phyloP scores from a whole-genome alignment of 2,329 filamentous ascomycete genomes.

The Cladorrhinum sp. region DNA sequence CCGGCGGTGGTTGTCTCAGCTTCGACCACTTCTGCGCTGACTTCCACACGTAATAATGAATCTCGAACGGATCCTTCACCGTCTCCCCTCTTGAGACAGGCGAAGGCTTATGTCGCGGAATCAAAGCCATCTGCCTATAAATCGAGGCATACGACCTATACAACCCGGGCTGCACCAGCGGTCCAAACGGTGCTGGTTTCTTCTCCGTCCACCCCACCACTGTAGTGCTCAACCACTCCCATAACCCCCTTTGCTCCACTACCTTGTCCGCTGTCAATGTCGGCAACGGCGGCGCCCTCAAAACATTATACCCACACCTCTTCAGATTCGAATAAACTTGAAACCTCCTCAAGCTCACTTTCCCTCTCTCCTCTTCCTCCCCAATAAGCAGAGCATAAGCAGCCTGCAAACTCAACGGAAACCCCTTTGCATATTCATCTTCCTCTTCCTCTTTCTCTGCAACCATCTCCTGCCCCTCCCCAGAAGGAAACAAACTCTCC shows the following conservation, averaged over 20 bases:
- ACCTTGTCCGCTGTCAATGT: conserved; percentile 12
- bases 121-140: conserved; percentile 71
- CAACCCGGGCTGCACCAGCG: conserved; percentile 60
- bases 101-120: conserved; percentile 65
- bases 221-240: conserved; percentile 54
- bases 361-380: conserved; percentile 58
- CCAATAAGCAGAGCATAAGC: conserved; percentile 85
- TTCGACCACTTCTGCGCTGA: conserved; percentile 68
- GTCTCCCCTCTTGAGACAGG: conserved; percentile 27
- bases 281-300: conserved; percentile 56
- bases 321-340: conserved; percentile 85
- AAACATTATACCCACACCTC: conserved; percentile 75
- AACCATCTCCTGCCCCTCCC: conserved; percentile 12
- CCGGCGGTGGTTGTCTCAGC: conserved; percentile 70
- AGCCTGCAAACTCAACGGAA: conserved; percentile 88
- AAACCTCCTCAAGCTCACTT: conserved; percentile 71
- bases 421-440: conserved; percentile 55
- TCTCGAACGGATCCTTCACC: conserved; percentile 57
- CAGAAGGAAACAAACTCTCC: conserved; percentile 44
- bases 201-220: conserved; percentile 32
- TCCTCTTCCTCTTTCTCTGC: conserved; percentile 19
- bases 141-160: conserved; percentile 67
- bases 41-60: conserved; percentile 84
- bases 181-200: conserved; percentile 44
- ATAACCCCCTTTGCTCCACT: conserved; percentile 31